Conservation (phyloP, 345 rosid species). For the Excoecaria cochinchinensis region DNA sequence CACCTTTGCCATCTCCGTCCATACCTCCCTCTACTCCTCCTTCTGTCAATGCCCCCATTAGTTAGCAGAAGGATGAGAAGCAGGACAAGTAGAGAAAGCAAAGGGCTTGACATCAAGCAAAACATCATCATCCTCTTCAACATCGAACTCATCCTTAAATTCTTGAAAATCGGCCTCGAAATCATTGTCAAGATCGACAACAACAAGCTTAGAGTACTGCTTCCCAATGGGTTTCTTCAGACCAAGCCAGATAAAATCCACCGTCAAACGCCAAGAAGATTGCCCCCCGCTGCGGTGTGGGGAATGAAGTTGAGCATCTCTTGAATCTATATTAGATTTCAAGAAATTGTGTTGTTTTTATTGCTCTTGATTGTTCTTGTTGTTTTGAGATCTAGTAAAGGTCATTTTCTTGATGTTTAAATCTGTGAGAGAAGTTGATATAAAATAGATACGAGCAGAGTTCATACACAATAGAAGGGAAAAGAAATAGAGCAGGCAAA, state of each 20-base stretch:
- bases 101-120: conserved; percentile 61
- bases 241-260: conserved; percentile 75
- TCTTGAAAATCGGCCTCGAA: conserved; percentile 90
- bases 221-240: conserved; percentile 47
- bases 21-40: too few species aligned
- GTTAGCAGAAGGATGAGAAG: conserved; percentile 11
- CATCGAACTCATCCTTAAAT: conserved; percentile 65
- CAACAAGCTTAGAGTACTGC: conserved; percentile 35
- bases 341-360: too few species aligned
- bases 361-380: too few species aligned
- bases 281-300: conserved; percentile 22
- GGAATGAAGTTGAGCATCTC: conserved; percentile 59
- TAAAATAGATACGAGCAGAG: too few species aligned
- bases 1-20: too few species aligned
- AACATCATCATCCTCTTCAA: conserved; percentile 44
- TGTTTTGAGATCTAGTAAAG: too few species aligned
- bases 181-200: conserved; percentile 62
- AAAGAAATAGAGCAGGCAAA: too few species aligned
- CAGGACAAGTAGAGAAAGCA: conserved; percentile 42
- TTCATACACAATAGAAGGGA: too few species aligned
- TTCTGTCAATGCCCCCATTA: too few species aligned
- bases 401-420: too few species aligned
- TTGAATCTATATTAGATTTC: too few species aligned
- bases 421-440: too few species aligned
- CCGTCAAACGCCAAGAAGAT: conserved; percentile 44